These are phyloP conservation scores for Coniella vitis DNA, from an alignment of 2,329 filamentous ascomycete species.

Conservation along the genomic window DNA sequence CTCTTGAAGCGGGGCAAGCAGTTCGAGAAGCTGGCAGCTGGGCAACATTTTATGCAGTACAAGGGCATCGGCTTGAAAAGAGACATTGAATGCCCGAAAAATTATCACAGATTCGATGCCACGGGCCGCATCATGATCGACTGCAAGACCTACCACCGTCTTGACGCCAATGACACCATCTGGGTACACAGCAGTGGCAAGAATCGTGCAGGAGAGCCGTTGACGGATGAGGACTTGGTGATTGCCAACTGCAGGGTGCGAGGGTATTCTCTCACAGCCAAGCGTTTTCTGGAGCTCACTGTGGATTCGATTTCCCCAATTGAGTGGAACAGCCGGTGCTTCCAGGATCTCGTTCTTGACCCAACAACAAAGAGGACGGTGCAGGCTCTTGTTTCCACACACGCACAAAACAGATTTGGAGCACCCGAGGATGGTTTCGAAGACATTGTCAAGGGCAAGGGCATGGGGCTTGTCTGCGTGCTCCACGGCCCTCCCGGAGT, in stretches of 20 bases:
- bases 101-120: slow-evolving; percentile 20
- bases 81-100: slow-evolving; percentile 2
- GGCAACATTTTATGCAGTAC: slow-evolving; percentile 29
- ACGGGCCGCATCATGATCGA: slow-evolving; percentile 30
- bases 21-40: slow-evolving; percentile 25
- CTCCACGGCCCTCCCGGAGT: slow-evolving; percentile 27
- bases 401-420: slow-evolving; percentile 10
- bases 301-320: slow-evolving; percentile 20
- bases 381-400: slow-evolving; percentile 24
- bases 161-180: slow-evolving; percentile 23
- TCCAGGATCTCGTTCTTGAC: slow-evolving; percentile 26
- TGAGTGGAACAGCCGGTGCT: slow-evolving; percentile 24
- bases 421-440: slow-evolving; percentile 11
- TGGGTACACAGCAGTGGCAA: slow-evolving; percentile 17
- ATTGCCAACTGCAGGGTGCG: slow-evolving; percentile 23
- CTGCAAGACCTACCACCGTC: slow-evolving; percentile 26
- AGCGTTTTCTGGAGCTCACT: slow-evolving; percentile 26
- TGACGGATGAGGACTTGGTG: slow-evolving; percentile 24
- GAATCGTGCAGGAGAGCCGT: slow-evolving; percentile 15
- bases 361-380: slow-evolving; percentile 24
- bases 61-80: slow-evolving; percentile 23
- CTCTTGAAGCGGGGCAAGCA: slow-evolving; percentile 26
- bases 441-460: slow-evolving; percentile 20
- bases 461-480: slow-evolving; percentile 20
- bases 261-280: slow-evolving; percentile 26